These are phyloP conservation scores for Gymnopilus junonius DNA, from an alignment of 768 basidiomycete genomes.

Conservation along the genomic window DNA sequence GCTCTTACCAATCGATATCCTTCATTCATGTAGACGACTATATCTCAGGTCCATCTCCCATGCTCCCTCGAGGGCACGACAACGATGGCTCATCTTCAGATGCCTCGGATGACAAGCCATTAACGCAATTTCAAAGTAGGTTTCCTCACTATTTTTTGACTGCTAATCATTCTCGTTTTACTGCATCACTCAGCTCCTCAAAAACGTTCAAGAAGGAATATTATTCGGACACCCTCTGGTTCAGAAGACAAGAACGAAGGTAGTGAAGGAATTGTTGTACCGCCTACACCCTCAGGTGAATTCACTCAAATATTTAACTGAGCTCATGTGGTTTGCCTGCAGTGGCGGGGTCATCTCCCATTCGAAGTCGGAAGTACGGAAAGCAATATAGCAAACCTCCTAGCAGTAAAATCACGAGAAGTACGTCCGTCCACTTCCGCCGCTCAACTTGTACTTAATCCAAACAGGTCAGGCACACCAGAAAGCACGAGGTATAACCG, in stretches of 20 bases:
- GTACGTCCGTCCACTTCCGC: background rate
- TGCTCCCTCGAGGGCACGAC: background rate
- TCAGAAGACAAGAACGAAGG: background rate
- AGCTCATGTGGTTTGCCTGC: background rate
- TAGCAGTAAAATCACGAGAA: background rate
- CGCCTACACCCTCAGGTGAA: too few species aligned
- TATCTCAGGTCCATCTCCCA: background rate
- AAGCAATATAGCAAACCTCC: background rate
- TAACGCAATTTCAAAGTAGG: background rate
- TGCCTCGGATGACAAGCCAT: background rate
- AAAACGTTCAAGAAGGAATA: background rate
- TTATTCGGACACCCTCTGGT: background rate
- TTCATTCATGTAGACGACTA: background rate
- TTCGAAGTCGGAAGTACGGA: background rate
- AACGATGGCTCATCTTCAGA: background rate
- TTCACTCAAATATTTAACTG: background rate
- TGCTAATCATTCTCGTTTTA: too few species aligned
- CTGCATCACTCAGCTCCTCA: background rate
- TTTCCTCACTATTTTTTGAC: background rate
- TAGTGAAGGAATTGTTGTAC: too few species aligned
- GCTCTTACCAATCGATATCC: too few species aligned
- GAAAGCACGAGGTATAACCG: background rate
- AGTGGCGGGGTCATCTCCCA: background rate
- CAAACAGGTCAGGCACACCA: background rate
- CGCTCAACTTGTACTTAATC: background rate